A percentile compares a stretch with the other conserved stretches of the same genome.
These are phyloP conservation scores for Suhomyces ambrosiae DNA, from an alignment of 1,139 yeast species.

Conservation along the genomic window DNA sequence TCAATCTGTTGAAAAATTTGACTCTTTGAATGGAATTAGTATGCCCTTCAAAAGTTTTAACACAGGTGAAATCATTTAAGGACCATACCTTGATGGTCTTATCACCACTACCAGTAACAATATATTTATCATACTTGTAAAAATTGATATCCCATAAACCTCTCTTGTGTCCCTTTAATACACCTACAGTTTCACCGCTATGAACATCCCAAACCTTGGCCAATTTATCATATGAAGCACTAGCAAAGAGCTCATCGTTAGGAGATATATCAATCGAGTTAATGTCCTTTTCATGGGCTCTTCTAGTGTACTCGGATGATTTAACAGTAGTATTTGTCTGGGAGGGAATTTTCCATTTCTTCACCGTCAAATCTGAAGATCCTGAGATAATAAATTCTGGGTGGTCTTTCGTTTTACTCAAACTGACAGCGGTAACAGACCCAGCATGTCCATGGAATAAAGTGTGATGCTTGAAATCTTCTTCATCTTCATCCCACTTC, in stretches of 20 bases:
- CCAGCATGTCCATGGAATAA: constrained; percentile 84
- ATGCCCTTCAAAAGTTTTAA: constrained; percentile 90
- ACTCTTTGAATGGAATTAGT: constrained; percentile 89
- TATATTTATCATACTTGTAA: constrained; percentile 72
- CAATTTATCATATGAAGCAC: constrained; percentile 94
- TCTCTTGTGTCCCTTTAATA: constrained; percentile 86
- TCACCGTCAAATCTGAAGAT: constrained; percentile 85
- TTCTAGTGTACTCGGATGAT: constrained; percentile 79
- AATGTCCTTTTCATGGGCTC: constrained; percentile 96
- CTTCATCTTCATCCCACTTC: constrained; percentile 53
- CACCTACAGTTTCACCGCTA: constrained; percentile 81
- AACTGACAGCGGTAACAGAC: constrained; percentile 77
- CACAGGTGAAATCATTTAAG: constrained; percentile 70
- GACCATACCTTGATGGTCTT: constrained; percentile 91
- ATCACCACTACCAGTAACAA: constrained; percentile 87
- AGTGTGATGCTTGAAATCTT: constrained; percentile 55
- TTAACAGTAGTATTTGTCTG: constrained; percentile 32
- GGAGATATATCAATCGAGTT: constrained; percentile 88
- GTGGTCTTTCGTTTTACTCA: constrained; percentile 58
- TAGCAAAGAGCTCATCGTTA: constrained; percentile 82
- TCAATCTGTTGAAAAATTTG: constrained; percentile 58
- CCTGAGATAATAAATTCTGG: constrained; percentile 85
- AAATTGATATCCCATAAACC: constrained; percentile 93
- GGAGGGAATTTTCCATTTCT: constrained; percentile 80
- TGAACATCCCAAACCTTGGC: constrained; percentile 87